Evolutionary conservation across 805 yeast species (phyloP), one percentile per base, ranked within the genome.

Genomic region (Wickerhamomyces xylosicus): DNA sequence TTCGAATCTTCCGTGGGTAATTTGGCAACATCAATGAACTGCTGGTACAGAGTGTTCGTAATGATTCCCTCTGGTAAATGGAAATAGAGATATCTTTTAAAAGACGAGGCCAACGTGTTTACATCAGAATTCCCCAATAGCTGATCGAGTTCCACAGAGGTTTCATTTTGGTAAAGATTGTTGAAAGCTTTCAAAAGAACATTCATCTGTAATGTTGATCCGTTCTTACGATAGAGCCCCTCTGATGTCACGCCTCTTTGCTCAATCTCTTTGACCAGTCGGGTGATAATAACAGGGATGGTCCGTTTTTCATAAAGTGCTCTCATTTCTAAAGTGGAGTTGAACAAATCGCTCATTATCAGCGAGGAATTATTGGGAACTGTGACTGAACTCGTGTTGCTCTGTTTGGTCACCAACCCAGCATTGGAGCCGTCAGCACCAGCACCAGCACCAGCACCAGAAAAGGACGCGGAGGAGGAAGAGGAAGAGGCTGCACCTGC

Each of bases 201-300:
- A 57, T 52, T 62, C 59, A 50, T 68, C 55, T 47, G 68, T 43
- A 44, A 50, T 2, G 50, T 43, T 15, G 53, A 47, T 32, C 71
- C 98, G 35, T 94, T 81, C 47, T 89, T 80, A 47, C 98, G 69
- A 62, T 92, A 92, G 28, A 92, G 71, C 8, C 98, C 98, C 59
- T 89, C 97, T 44, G 69, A 63, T 31, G 71, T 76, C 47, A 89
- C 59, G 4, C 95, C 95, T 41, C 85, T 66, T 6, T 55, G 54
- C 61, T 90, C 96, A 38, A 92, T 86, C 49, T 81, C 92, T 19
- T 67, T 64, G 5, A 87, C 61, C 60, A 96, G 85, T 41, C 74
- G 67, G 11, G 79, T 64, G 10, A 92, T 71, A 21, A 92, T 72
- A 47, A 74, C 59, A 11, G 98, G 98, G 10, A 85, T 69, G 10